Evolutionary conservation across 2,329 filamentous ascomycete genomes (phyloP).

Genomic region (Dactylellina leptospora): DNA sequence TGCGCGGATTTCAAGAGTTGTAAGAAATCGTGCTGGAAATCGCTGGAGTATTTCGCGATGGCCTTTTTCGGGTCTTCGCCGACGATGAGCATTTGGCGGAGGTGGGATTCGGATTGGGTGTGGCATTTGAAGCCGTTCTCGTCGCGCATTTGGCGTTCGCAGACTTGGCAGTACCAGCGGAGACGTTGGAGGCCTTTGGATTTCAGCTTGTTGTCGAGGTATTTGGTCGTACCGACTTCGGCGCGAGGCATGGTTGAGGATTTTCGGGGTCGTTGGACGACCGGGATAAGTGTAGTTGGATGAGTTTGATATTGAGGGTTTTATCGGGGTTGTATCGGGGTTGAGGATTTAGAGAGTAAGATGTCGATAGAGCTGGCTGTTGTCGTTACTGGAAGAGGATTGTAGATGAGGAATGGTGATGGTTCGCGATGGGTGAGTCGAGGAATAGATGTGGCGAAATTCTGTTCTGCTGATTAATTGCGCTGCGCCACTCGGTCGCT

Average conservation of each 20-base stretch:
- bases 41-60: slow-evolving; percentile 80
- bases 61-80: slow-evolving; percentile 86
- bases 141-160: slow-evolving; percentile 79
- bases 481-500: neutral
- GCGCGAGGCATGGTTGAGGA: slow-evolving; percentile 80
- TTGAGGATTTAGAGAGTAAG: neutral
- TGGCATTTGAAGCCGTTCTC: slow-evolving; percentile 94
- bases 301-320: neutral
- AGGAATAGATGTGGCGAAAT: neutral
- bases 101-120: slow-evolving; percentile 82
- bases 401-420: neutral
- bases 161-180: slow-evolving; percentile 88
- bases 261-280: neutral
- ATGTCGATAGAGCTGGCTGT: neutral
- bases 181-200: slow-evolving; percentile 77
- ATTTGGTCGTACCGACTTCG: slow-evolving; percentile 90
- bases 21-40: slow-evolving; percentile 84
- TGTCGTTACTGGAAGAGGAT: neutral
- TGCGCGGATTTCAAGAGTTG: slow-evolving; percentile 81
- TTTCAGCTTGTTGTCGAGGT: slow-evolving; percentile 90
- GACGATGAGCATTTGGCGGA: slow-evolving; percentile 86
- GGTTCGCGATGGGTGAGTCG: neutral
- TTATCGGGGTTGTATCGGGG: neutral
- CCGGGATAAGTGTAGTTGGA: neutral
- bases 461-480: neutral